phyloP scores from a whole-genome alignment of 768 basidiomycete species.

The Infundibulicybe gibba region DNA sequence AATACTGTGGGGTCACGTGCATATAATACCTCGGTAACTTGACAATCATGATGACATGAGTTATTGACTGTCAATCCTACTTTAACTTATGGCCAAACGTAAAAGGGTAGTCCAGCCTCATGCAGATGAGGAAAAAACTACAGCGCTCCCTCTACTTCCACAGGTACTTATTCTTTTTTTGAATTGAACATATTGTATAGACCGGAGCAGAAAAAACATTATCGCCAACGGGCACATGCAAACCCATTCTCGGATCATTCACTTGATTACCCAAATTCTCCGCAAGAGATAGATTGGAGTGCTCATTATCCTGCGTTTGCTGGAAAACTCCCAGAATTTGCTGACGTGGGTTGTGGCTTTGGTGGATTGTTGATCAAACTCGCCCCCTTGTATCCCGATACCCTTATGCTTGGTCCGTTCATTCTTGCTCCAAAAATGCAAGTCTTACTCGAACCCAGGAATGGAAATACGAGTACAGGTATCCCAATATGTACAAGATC shows the following conservation, averaged over 20 bases:
- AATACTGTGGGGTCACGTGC: neutral
- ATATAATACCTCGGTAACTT: neutral
- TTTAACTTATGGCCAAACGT: constrained; percentile 26
- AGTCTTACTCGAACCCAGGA: constrained; percentile 42
- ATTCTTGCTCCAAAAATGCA: constrained; percentile 1
- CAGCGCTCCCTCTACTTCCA: constrained; percentile 32
- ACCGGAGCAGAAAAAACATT: constrained; percentile 70
- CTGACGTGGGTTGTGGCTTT: constrained; percentile 97
- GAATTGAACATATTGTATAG: neutral
- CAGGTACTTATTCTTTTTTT: constrained; percentile 32
- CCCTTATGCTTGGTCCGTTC: constrained; percentile 83
- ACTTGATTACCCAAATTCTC: constrained; percentile 82
- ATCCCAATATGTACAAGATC: constrained; percentile 92
- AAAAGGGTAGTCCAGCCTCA: constrained; percentile 21
- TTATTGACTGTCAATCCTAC: neutral
- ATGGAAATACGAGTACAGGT: constrained; percentile 98
- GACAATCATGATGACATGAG: too few relatives aligned
- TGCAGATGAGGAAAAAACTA: constrained; percentile 6
- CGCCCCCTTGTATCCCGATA: constrained; percentile 88
- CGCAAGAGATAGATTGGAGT: constrained; percentile 76
- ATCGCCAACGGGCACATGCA: constrained; percentile 79
- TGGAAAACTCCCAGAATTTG: constrained; percentile 77
- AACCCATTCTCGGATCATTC: constrained; percentile 88
- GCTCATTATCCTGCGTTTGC: constrained; percentile 76
- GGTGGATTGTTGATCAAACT: constrained; percentile 89